These are phyloP conservation scores for Tuber calosporum DNA, from an alignment of 495 filamentous ascomycete genomes.

Conservation along the genomic window DNA sequence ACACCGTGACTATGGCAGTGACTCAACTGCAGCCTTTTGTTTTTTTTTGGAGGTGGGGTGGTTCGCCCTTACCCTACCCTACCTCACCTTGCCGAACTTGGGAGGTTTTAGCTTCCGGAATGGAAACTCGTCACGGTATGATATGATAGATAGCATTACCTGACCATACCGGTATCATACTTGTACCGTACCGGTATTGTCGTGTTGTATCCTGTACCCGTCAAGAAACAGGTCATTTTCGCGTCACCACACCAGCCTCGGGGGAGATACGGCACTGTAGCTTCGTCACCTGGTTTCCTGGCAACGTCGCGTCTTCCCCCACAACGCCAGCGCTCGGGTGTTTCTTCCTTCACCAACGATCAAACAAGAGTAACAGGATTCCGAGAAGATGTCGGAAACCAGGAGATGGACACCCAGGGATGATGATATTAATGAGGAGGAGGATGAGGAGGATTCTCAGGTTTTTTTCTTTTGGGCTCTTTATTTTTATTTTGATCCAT, in stretches of 20 bases:
- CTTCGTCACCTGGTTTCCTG: background rate
- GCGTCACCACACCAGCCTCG: too few species aligned
- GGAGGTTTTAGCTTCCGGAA: background rate
- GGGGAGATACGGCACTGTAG: too few species aligned
- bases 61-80: background rate
- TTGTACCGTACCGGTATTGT: too few species aligned
- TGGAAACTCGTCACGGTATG: background rate
- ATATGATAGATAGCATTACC: too few species aligned
- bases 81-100: background rate
- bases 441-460: constrained; percentile 37
- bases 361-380: background rate
- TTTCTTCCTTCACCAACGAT: background rate
- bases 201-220: too few species aligned
- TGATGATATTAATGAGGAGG: constrained; percentile 40
- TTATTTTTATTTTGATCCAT: background rate
- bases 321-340: background rate
- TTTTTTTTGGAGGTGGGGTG: background rate
- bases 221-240: too few species aligned
- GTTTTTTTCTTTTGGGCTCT: too few species aligned
- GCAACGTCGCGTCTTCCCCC: background rate
- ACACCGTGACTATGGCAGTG: too few species aligned
- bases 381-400: constrained; percentile 28
- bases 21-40: background rate
- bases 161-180: too few species aligned
- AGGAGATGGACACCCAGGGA: constrained; percentile 41